Evolutionary conservation across 2,329 filamentous ascomycete species (phyloP), one percentile per base, ranked within the genome.

Genomic region (Curvularia hawaiiensis): DNA sequence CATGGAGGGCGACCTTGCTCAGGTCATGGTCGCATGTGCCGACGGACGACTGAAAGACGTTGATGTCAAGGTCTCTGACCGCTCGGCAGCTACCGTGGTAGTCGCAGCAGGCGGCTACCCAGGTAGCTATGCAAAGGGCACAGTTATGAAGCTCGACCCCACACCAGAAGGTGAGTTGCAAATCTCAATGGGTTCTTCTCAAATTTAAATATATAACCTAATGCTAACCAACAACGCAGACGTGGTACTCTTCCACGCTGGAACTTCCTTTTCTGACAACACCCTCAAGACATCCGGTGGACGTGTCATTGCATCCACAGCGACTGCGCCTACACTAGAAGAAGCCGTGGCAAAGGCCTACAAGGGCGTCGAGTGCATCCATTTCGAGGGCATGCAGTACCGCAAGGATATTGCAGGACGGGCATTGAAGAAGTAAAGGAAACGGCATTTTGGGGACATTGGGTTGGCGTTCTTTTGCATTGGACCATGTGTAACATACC

Each of bases 41-140:
- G 85, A 89, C 50, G 88, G 90, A 39, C 90, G 86, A 71, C 84
- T 98, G 18, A 85, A 89, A 61, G 85, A 85, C 57, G 85, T 92
- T 48, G 79, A 84, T 6, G 80, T 96, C 65, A 87, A 87, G 61
- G 79, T 94, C 33, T 84, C 89, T 58, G 73, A 83, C 1, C 86
- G 85, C 60, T 95, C 89, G 71, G 92, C 92, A 61, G 90, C 92
- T 26, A 98, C 94, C 1, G 92, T 99, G 33, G 92, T 98, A n/a
- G 89, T 96, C 18, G 92, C 94, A 52, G 90, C 95, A 9, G 91
- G 89, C 22, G 95, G 95, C 3, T 99, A 99, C 74, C 95, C 95
- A 5, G 90, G 89, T 7, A 55, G 58, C 3, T 98, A 98, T 75
- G 83, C 85, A 51, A 97, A 96, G 80, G 92, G 91, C 53, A 90